Conservation (phyloP, 2,329 filamentous ascomycete species). For the Zopfia rhizophila region DNA sequence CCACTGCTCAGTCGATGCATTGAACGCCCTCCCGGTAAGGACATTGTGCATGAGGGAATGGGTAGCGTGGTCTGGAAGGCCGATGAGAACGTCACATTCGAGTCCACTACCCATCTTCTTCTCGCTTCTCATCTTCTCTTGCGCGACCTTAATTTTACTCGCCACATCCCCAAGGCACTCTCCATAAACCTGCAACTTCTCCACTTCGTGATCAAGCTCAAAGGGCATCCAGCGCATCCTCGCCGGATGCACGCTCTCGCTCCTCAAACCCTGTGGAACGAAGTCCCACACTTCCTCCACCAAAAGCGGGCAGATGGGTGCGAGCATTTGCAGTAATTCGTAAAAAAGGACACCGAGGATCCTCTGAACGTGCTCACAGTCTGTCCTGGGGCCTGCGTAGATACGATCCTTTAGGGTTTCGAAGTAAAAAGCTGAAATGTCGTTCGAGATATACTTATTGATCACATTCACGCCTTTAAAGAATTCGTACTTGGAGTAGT, state of each 20-base stretch:
- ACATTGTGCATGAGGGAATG: slow-evolving; percentile 35
- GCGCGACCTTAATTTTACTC: slow-evolving; percentile 71
- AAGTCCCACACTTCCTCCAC: slow-evolving; percentile 91
- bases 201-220: not conserved
- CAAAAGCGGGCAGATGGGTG: slow-evolving; percentile 81
- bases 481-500: slow-evolving; percentile 81
- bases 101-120: slow-evolving; percentile 84
- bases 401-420: slow-evolving; percentile 91
- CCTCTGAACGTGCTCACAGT: slow-evolving; percentile 67
- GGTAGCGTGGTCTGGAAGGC: slow-evolving; percentile 40
- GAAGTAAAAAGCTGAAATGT: slow-evolving; percentile 93
- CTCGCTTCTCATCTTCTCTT: slow-evolving; percentile 76
- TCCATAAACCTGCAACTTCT: not conserved
- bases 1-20: slow-evolving; percentile 12
- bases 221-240: slow-evolving; percentile 37
- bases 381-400: slow-evolving; percentile 80
- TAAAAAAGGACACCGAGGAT: slow-evolving; percentile 71
- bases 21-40: not conserved
- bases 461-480: slow-evolving; percentile 78
- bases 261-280: slow-evolving; percentile 71
- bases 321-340: slow-evolving; percentile 80
- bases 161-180: not conserved
- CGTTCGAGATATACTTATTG: slow-evolving; percentile 82
- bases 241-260: slow-evolving; percentile 37
- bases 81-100: slow-evolving; percentile 75